Evolutionary conservation across 371 early-diverging fungal species (phyloP).

Genomic region (Circinella umbellata): DNA sequence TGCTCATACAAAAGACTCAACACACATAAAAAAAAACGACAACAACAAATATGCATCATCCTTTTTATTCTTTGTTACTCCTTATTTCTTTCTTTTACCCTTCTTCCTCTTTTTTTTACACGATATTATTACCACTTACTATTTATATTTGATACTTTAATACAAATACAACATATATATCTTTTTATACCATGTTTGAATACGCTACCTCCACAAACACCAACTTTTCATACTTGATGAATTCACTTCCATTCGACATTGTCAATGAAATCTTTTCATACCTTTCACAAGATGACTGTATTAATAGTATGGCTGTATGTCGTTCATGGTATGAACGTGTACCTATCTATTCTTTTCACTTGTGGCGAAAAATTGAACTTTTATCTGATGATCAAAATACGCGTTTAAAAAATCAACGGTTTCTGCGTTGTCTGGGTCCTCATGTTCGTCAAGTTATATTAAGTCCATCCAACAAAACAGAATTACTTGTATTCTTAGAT

Average conservation of each 20-base stretch:
- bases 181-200: slow-evolving; percentile 8
- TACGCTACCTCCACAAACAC: neutral
- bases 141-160: neutral
- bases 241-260: slow-evolving; percentile 8
- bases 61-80: too few species aligned
- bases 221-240: neutral
- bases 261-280: slow-evolving; percentile 7
- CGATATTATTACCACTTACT: too few species aligned
- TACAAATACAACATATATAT: neutral
- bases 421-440: slow-evolving; percentile 1
- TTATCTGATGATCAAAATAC: neutral
- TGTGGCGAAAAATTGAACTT: slow-evolving; percentile 9
- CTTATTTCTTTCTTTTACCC: too few species aligned
- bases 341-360: neutral
- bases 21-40: too few species aligned
- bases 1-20: too few species aligned
- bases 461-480: neutral
- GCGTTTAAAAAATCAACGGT: slow-evolving; percentile 1
- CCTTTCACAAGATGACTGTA: slow-evolving; percentile 5
- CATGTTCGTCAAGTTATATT: slow-evolving; percentile 8
- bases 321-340: slow-evolving; percentile 10
- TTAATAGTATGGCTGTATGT: slow-evolving; percentile 7
- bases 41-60: too few species aligned
- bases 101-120: too few species aligned
- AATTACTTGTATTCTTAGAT: neutral